These are phyloP conservation scores for Aspergillus pseudotamarii DNA, from an alignment of 2,329 filamentous ascomycete genomes.

Conservation along the genomic window DNA sequence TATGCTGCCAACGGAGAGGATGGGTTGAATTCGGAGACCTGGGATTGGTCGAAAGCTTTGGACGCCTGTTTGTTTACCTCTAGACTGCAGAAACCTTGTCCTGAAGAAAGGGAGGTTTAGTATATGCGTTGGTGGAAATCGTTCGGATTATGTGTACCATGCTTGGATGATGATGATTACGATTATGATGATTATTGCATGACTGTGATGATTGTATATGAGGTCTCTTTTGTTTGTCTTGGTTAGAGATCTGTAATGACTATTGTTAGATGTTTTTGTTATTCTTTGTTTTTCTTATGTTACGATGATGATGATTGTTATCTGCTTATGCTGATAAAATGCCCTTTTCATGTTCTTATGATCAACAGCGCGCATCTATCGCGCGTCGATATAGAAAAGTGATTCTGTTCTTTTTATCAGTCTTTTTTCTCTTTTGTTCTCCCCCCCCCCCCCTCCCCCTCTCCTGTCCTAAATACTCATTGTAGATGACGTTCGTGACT, in stretches of 20 bases:
- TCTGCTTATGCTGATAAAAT: not conserved
- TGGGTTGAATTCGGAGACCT: not conserved
- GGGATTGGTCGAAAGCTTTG: not conserved
- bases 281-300: not conserved
- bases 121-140: not conserved
- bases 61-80: not conserved
- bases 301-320: not conserved
- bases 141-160: not conserved
- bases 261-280: not conserved
- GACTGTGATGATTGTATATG: not conserved
- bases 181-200: not conserved
- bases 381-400: too few relatives aligned
- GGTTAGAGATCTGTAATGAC: not conserved
- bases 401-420: too few relatives aligned
- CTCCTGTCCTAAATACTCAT: too few relatives aligned
- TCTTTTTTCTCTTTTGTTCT: too few relatives aligned
- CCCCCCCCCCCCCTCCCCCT: too few relatives aligned
- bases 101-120: not conserved
- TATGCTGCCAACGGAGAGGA: not conserved
- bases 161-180: not conserved
- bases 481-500: too few relatives aligned
- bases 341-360: too few relatives aligned
- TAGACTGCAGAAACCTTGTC: not conserved
- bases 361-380: too few relatives aligned
- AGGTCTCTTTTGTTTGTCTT: not conserved